Percentiles rank a stretch among this genome's conserved stretches.
Conservation (phyloP, 1,139 yeast genomes). For the Candida sanyaensis region DNA sequence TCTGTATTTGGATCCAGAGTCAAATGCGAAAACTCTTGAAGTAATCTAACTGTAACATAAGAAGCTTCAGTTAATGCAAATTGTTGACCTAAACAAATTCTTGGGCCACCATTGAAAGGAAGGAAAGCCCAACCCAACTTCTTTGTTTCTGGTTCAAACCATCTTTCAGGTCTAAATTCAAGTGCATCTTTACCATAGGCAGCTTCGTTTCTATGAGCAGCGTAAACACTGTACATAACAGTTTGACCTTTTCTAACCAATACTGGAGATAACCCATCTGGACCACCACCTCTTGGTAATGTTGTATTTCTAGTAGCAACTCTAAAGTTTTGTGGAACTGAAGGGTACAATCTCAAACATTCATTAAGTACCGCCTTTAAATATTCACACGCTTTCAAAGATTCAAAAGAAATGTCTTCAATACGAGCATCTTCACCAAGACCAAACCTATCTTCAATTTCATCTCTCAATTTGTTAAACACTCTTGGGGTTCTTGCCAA, state of each 20-base stretch:
- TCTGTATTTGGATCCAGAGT: constrained; percentile 16
- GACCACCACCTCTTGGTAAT: constrained; percentile 58
- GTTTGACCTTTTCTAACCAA: constrained; percentile 43
- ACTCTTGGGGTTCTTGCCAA: constrained; percentile 46
- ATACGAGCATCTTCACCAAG: constrained; percentile 24
- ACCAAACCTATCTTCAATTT: constrained; percentile 37
- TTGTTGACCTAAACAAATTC: constrained; percentile 62
- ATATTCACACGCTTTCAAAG: constrained; percentile 50
- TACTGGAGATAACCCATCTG: constrained; percentile 41
- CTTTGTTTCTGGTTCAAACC: constrained; percentile 39
- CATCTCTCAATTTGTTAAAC: constrained; percentile 39
- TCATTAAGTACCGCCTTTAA: constrained; percentile 52
- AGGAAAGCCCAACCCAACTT: constrained; percentile 53
- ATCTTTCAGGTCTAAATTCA: constrained; percentile 50
- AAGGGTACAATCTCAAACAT: constrained; percentile 51
- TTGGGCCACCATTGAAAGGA: constrained; percentile 63
- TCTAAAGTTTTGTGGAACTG: constrained; percentile 54
- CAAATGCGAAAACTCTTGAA: constrained; percentile 29
- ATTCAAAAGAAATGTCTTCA: constrained; percentile 39
- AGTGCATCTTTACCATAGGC: constrained; percentile 50
- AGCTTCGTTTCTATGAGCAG: constrained; percentile 40
- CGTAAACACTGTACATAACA: constrained; percentile 39
- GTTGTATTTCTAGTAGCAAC: constrained; percentile 46
- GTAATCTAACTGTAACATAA: constrained; percentile 44
- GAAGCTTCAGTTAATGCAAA: constrained; percentile 59